These are phyloP conservation scores for Corchorus capsularis DNA, from an alignment of 345 rosid genomes.

Conservation along the genomic window DNA sequence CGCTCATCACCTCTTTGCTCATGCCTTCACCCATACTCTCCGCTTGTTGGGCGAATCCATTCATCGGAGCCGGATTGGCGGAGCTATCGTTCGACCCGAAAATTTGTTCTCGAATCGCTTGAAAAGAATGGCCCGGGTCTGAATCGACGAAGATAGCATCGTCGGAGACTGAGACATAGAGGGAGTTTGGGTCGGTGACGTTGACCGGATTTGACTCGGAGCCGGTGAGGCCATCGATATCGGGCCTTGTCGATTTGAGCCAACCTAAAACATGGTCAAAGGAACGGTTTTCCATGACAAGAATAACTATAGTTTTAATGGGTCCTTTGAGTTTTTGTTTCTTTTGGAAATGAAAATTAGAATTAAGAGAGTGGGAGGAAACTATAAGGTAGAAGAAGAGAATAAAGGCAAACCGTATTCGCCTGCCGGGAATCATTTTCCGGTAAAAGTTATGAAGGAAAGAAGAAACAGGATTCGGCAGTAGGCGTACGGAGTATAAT, in stretches of 20 bases:
- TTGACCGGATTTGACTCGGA: slow-evolving; percentile 62
- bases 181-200: slow-evolving; percentile 61
- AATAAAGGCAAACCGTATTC: slow-evolving; percentile 21
- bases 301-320: slow-evolving; percentile 83
- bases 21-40: slow-evolving; percentile 60
- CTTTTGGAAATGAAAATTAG: slow-evolving; percentile 29
- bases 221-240: slow-evolving; percentile 82
- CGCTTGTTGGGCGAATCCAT: slow-evolving; percentile 91
- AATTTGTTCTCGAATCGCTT: slow-evolving; percentile 93
- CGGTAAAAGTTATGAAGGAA: slow-evolving; percentile 19
- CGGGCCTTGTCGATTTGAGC: slow-evolving; percentile 90
- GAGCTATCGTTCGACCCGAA: slow-evolving; percentile 72
- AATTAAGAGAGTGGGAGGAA: slow-evolving; percentile 57
- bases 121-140: slow-evolving; percentile 99
- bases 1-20: slow-evolving; percentile 81
- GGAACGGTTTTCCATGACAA: slow-evolving; percentile 98
- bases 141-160: slow-evolving; percentile 85
- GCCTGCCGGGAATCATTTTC: slow-evolving; percentile 61
- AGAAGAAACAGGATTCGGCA: background rate
- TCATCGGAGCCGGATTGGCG: slow-evolving; percentile 67
- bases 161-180: slow-evolving; percentile 57
- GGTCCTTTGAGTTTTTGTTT: slow-evolving; percentile 72
- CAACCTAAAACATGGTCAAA: slow-evolving; percentile 95
- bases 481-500: slow-evolving; percentile 2
- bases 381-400: slow-evolving; percentile 52